These are phyloP conservation scores for Otatea glauca DNA, from an alignment of 176 grass and related monocot species.

Conservation along the genomic window DNA sequence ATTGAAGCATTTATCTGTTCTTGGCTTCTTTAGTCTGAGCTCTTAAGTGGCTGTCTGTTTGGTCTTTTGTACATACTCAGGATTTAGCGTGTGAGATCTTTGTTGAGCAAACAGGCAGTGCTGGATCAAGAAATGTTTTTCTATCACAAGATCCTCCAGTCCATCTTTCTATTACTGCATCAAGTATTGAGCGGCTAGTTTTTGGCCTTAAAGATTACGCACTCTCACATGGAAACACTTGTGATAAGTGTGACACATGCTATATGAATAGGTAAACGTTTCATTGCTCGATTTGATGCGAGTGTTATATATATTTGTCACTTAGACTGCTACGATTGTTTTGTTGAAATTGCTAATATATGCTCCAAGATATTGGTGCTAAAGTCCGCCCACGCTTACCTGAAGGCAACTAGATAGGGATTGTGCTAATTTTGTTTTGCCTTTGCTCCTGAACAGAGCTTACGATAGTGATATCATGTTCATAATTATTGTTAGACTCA, in stretches of 20 bases:
- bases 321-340: not conserved
- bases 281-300: not conserved
- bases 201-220: conserved; percentile 64
- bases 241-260: conserved; percentile 57
- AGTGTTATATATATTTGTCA: conserved; percentile 12
- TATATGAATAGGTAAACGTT: conserved; percentile 57
- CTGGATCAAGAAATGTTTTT: conserved; percentile 49
- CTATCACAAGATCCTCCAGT: conserved; percentile 54
- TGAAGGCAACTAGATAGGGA: conserved; percentile 11
- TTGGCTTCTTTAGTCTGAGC: conserved; percentile 24
- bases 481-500: not conserved
- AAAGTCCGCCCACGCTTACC: conserved; percentile 3
- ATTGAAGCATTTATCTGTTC: conserved; percentile 28
- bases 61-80: conserved; percentile 45
- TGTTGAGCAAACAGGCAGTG: conserved; percentile 47
- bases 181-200: conserved; percentile 56
- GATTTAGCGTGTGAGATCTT: conserved; percentile 64
- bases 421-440: not conserved
- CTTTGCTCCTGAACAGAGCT: conserved; percentile 8
- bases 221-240: conserved; percentile 60
- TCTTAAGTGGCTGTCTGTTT: conserved; percentile 20
- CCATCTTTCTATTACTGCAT: conserved; percentile 43
- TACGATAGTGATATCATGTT: conserved; percentile 10
- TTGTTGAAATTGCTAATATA: conserved; percentile 31
- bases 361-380: conserved; percentile 20